Percentiles rank a stretch among this genome's conserved stretches.
Evolutionary conservation across 2,329 filamentous ascomycete genomes (phyloP).

Genomic region (Epichloe brachyelytri): DNA sequence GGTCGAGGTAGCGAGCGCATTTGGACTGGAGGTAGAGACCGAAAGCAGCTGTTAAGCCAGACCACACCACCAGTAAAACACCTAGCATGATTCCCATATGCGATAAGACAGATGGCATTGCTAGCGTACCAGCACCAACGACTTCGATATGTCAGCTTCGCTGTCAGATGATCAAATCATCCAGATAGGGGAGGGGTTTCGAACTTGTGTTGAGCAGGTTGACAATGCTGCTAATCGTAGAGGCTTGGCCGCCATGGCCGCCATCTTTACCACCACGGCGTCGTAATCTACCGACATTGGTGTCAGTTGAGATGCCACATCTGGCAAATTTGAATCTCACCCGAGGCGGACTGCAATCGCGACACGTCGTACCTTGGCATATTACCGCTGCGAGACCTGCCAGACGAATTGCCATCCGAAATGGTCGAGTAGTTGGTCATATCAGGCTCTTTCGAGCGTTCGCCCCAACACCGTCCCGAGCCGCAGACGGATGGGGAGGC

Average conservation of each 20-base stretch:
- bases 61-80: conserved; percentile 77
- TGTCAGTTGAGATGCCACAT: conserved; percentile 1
- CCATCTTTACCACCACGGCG: conserved; percentile 57
- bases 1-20: conserved; percentile 86
- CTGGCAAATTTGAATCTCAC: not conserved
- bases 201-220: conserved; percentile 93
- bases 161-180: conserved; percentile 1
- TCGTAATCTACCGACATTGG: conserved; percentile 31
- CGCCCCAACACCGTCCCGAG: not conserved
- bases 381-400: conserved; percentile 25
- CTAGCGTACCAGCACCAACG: conserved; percentile 84
- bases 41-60: conserved; percentile 76
- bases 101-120: conserved; percentile 88
- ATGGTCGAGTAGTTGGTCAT: conserved; percentile 46
- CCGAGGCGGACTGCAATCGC: not conserved
- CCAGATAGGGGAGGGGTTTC: conserved; percentile 13
- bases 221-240: conserved; percentile 81
- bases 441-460: conserved; percentile 15
- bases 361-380: conserved; percentile 35
- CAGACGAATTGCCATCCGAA: conserved; percentile 29
- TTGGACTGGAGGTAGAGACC: conserved; percentile 89
- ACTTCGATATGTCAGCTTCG: conserved; percentile 38
- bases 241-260: conserved; percentile 59
- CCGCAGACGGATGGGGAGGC: not conserved
- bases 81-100: conserved; percentile 91